Percentiles rank a stretch among this genome's conserved stretches.
Conservation (phyloP, 2,329 filamentous ascomycete genomes). For the Penicillium hesseltinei region DNA sequence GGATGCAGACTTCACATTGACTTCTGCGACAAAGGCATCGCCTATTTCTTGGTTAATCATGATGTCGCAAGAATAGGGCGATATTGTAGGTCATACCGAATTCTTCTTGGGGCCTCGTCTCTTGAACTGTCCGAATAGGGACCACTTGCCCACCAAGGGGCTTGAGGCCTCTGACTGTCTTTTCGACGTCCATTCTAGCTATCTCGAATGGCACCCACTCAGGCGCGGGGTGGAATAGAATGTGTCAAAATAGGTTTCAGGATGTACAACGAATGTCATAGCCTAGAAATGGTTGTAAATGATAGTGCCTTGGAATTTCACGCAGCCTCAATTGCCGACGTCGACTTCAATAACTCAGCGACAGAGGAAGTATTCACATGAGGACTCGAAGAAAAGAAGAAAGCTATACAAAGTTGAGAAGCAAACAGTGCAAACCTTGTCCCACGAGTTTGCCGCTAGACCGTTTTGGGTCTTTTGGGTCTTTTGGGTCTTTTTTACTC, state of each 20-base stretch:
- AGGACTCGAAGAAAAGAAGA: background rate
- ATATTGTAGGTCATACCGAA: constrained; percentile 35
- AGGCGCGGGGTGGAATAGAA: background rate
- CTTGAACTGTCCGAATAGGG: constrained; percentile 45
- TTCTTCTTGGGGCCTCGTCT: constrained; percentile 41
- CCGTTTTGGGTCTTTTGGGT: background rate
- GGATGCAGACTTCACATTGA: constrained; percentile 45
- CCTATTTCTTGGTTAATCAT: constrained; percentile 29
- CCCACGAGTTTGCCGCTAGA: background rate
- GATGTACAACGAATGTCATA: background rate
- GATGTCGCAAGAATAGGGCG: background rate
- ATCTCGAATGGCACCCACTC: background rate
- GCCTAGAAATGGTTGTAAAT: background rate
- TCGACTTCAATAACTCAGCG: background rate
- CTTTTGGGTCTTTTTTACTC: background rate
- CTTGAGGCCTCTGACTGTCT: constrained; percentile 25
- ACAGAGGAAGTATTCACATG: background rate
- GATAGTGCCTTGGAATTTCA: background rate
- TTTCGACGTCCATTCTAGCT: constrained; percentile 22
- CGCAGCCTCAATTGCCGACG: too few species aligned
- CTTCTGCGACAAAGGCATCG: constrained; percentile 45
- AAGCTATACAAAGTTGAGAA: constrained; percentile 7
- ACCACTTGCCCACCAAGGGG: constrained; percentile 37
- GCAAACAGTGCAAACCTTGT: constrained; percentile 6
- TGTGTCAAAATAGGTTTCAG: background rate